Conservation (phyloP, 495 filamentous ascomycete species). For the Daldinia vernicosa region DNA sequence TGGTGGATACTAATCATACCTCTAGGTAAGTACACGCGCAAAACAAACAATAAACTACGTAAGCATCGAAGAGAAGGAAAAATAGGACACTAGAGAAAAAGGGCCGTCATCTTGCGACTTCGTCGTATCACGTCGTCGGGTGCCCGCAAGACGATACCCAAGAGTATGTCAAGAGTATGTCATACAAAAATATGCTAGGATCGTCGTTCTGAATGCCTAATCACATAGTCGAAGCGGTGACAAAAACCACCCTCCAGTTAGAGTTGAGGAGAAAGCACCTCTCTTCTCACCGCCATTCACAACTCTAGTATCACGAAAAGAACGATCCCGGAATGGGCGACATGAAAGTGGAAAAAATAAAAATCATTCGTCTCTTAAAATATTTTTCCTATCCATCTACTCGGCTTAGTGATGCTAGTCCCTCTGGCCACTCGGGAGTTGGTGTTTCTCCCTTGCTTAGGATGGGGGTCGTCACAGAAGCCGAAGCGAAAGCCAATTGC, state of each 20-base stretch:
- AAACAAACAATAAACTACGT: background rate
- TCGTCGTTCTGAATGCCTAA: conserved; percentile 13
- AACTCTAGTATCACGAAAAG: conserved; percentile 14
- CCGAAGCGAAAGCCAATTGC: conserved; percentile 24
- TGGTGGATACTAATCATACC: background rate
- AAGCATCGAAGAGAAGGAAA: background rate
- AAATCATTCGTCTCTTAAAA: conserved; percentile 38
- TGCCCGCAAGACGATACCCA: conserved; percentile 16
- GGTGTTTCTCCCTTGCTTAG: conserved; percentile 32
- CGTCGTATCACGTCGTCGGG: conserved; percentile 2
- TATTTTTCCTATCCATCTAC: conserved; percentile 41
- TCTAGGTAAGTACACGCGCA: background rate
- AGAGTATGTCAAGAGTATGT: background rate
- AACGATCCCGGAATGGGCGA: background rate
- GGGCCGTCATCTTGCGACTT: background rate
- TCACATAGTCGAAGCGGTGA: conserved; percentile 22
- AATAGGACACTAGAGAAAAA: background rate
- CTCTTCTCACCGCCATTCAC: conserved; percentile 32
- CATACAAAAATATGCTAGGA: conserved; percentile 1
- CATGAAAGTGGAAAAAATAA: conserved; percentile 1
- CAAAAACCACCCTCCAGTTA: conserved; percentile 6
- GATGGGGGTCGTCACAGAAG: conserved; percentile 16
- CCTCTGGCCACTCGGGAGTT: conserved; percentile 10
- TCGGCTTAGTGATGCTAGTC: conserved; percentile 27
- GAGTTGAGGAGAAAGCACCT: background rate